Evolutionary conservation across 2,329 filamentous ascomycete genomes (phyloP).

Genomic region (Pestalotiopsis sp.): DNA sequence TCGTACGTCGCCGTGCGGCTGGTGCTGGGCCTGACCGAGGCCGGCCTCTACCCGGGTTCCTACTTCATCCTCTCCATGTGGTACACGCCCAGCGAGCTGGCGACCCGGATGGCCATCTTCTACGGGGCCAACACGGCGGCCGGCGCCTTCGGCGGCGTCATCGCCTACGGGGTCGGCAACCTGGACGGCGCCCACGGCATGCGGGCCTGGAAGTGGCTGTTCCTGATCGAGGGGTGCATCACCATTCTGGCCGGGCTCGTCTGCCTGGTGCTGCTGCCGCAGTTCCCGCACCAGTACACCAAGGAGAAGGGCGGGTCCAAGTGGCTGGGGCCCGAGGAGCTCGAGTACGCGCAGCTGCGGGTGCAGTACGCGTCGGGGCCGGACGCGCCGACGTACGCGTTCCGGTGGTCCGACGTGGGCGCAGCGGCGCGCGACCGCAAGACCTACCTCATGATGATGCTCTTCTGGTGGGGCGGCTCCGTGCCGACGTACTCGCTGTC

Average conservation of each 20-base stretch:
- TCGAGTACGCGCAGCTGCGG: conserved; percentile 42
- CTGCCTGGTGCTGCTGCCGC: conserved; percentile 40
- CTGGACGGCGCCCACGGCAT: conserved; percentile 36
- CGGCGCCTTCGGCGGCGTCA: conserved; percentile 38
- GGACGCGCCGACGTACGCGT: conserved; percentile 30
- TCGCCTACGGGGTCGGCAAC: conserved; percentile 37
- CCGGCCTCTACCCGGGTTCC: conserved; percentile 26
- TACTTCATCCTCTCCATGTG: conserved; percentile 26
- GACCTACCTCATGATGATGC: conserved; percentile 38
- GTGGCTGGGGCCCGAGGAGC: conserved; percentile 47
- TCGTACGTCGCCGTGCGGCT: conserved; percentile 19
- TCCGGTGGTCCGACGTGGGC: conserved; percentile 40
- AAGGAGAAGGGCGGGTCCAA: conserved; percentile 8
- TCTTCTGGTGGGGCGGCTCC: conserved; percentile 46
- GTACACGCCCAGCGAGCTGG: conserved; percentile 24
- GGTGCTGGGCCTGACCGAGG: conserved; percentile 23
- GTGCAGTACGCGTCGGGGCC: conserved; percentile 36
- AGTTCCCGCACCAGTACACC: conserved; percentile 23
- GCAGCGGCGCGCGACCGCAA: conserved; percentile 43
- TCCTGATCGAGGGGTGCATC: conserved; percentile 21
- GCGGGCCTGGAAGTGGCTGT: conserved; percentile 39
- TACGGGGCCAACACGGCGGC: conserved; percentile 38
- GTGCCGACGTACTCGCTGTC: conserved; percentile 35
- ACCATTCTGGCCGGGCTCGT: conserved; percentile 32
- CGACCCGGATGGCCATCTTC: conserved; percentile 21